Conservation (phyloP, 2,329 filamentous ascomycete genomes). For the Verticillium alfalfae region DNA sequence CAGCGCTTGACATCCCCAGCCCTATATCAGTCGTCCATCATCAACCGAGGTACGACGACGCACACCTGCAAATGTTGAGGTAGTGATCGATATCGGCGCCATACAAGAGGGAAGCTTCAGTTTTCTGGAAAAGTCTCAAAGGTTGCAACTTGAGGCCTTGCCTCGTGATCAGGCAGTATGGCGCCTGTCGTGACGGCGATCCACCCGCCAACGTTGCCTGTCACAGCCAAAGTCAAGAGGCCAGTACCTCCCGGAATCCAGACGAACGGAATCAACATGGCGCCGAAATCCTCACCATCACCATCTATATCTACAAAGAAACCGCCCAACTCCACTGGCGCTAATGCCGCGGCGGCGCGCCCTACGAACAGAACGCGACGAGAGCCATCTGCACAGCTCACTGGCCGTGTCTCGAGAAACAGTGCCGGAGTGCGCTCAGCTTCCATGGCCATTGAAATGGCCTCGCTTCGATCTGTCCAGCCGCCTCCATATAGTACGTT, state of each 20-base stretch:
- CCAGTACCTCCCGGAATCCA: slow-evolving; percentile 61
- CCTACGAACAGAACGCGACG: slow-evolving; percentile 54
- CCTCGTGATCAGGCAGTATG: slow-evolving; percentile 28
- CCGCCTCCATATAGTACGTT: slow-evolving; percentile 48
- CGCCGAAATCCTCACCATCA: slow-evolving; percentile 53
- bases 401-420: slow-evolving; percentile 43
- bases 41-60: not conserved
- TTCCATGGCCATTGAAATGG: slow-evolving; percentile 38
- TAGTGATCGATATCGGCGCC: not conserved
- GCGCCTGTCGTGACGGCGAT: slow-evolving; percentile 47
- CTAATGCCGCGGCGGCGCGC: slow-evolving; percentile 31
- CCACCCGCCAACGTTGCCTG: slow-evolving; percentile 25
- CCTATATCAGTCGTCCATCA: not conserved
- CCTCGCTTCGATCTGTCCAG: slow-evolving; percentile 29
- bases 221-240: slow-evolving; percentile 59
- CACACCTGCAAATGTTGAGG: slow-evolving; percentile 1
- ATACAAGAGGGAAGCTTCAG: not conserved
- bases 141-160: not conserved
- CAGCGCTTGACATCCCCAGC: not conserved
- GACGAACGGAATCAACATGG: slow-evolving; percentile 48
- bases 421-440: slow-evolving; percentile 44
- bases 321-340: slow-evolving; percentile 35
- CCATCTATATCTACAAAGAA: slow-evolving; percentile 53
- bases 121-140: not conserved
- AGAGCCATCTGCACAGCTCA: slow-evolving; percentile 41